A percentile compares a stretch with the other conserved stretches of the same genome.
Conservation (phyloP, 106 monocot species). For the Amphibolis antarctica region DNA sequence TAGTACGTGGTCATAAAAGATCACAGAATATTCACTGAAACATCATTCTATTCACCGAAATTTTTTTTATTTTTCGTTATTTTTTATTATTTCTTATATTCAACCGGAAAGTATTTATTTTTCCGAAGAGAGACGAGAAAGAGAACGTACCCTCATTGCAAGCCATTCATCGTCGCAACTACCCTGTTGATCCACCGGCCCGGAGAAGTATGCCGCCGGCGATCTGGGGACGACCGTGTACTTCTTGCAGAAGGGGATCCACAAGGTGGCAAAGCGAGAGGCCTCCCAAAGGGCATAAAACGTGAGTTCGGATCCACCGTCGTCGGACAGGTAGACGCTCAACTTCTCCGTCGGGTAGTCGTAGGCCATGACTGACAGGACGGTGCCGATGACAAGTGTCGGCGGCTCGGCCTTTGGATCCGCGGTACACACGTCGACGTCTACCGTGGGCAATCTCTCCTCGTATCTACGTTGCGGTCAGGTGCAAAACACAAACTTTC, state of each 20-base stretch:
- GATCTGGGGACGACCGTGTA: conserved; percentile 4
- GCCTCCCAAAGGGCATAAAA: conserved; percentile 12
- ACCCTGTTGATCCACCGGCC: not conserved
- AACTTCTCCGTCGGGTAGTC: conserved; percentile 13
- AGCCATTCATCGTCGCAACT: not conserved
- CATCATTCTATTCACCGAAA: too few species aligned
- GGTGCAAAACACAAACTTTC: not conserved
- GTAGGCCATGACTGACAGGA: conserved; percentile 9
- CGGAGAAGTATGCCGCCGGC: conserved; percentile 9
- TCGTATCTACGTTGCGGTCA: not conserved
- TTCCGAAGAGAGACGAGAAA: too few species aligned
- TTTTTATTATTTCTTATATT: too few species aligned
- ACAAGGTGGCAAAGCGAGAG: conserved; percentile 1
- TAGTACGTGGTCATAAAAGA: too few species aligned
- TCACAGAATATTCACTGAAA: too few species aligned
- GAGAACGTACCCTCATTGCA: conserved; percentile 7
- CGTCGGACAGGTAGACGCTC: conserved; percentile 12
- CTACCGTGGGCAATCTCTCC: conserved; percentile 3
- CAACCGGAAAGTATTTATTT: too few species aligned
- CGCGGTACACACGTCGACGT: conserved; percentile 10
- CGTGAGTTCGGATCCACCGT: conserved; percentile 12
- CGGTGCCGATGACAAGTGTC: conserved; percentile 2
- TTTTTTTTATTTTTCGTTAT: too few species aligned
- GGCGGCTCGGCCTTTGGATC: conserved; percentile 10
- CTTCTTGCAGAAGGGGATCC: conserved; percentile 17